phyloP scores from a whole-genome alignment of 805 yeast genomes.

The Myxozyma lipomycoides region DNA sequence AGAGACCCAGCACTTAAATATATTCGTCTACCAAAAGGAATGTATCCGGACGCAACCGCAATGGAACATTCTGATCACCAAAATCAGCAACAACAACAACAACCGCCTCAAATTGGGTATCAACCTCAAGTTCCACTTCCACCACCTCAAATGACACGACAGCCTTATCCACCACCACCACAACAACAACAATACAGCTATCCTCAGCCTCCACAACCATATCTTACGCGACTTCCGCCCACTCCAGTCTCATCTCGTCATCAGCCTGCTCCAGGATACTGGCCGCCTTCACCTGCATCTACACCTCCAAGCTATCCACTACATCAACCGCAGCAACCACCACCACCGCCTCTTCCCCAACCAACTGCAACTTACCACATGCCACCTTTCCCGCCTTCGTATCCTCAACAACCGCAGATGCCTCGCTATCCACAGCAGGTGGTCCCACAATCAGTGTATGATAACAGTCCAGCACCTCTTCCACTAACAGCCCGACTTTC shows the following conservation, averaged over 20 bases:
- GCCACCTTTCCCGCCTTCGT: not conserved
- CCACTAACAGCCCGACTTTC: not conserved
- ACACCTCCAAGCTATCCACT: not conserved
- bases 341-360: not conserved
- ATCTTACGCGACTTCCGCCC: not conserved
- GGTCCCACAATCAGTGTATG: slow-evolving; percentile 1
- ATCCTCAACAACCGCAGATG: slow-evolving; percentile 1
- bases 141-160: not conserved
- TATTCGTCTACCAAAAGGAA: slow-evolving; percentile 38
- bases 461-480: not conserved
- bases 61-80: slow-evolving; percentile 10
- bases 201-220: not conserved
- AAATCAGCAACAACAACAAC: not conserved
- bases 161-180: not conserved
- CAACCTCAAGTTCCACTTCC: not conserved
- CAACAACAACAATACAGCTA: not conserved
- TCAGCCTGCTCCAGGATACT: too few species aligned
- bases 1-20: slow-evolving; percentile 42
- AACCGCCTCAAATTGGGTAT: not conserved
- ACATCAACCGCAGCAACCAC: not conserved
- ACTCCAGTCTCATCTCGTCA: not conserved
- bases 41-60: slow-evolving; percentile 39
- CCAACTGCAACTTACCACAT: slow-evolving; percentile 1
- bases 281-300: not conserved
- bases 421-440: not conserved